Conservation (phyloP, 495 filamentous ascomycete species). For the Aspergillus saccharolyticus region DNA sequence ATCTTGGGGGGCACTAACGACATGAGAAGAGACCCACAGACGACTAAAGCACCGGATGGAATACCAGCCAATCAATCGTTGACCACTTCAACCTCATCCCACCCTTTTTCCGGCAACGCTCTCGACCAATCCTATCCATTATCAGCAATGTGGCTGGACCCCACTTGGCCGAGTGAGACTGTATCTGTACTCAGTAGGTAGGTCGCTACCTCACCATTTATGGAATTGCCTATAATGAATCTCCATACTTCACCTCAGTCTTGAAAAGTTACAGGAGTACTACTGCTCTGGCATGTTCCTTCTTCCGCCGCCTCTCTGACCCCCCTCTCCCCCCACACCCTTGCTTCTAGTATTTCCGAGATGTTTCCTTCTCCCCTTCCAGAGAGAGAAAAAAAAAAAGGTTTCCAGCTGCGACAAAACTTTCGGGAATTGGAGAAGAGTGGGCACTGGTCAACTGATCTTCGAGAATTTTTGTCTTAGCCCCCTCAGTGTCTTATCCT, state of each 20-base stretch:
- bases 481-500: no score
- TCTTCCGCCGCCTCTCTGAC: no score
- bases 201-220: no score
- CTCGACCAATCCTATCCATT: background rate
- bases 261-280: no score
- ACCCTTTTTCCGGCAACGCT: constrained; percentile 6
- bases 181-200: background rate
- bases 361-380: background rate
- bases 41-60: constrained; percentile 22
- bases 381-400: background rate
- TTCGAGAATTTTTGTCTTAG: no score
- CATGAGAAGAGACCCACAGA: constrained; percentile 3
- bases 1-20: background rate
- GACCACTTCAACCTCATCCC: constrained; percentile 11
- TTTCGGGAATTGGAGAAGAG: no score
- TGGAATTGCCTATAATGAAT: no score
- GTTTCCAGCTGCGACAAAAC: no score
- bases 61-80: constrained; percentile 25
- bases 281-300: no score
- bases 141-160: constrained; percentile 1
- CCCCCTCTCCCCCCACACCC: no score
- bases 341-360: background rate
- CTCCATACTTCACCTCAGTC: no score
- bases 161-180: background rate
- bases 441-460: no score